Percentiles rank a stretch among this genome's conserved stretches.
These are phyloP conservation scores for Dioscorea zingiberensis DNA, from an alignment of 106 monocot species.

Conservation along the genomic window DNA sequence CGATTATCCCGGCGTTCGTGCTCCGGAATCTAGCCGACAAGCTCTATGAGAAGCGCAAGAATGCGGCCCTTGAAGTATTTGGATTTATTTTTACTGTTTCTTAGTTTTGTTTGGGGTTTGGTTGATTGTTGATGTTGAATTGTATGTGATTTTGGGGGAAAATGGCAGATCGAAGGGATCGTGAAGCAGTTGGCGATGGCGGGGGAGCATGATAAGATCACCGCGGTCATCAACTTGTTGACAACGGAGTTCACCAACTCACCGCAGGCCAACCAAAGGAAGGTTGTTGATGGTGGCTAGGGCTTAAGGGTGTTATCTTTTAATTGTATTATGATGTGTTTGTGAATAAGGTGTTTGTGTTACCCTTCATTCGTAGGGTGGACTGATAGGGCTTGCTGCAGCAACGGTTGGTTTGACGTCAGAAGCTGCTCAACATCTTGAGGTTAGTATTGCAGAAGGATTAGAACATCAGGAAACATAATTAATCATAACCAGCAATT, in stretches of 20 bases:
- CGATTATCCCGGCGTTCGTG: conserved; percentile 62
- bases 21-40: conserved; percentile 85
- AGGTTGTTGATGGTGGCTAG: conserved; percentile 37
- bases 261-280: conserved; percentile 66
- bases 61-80: conserved; percentile 85
- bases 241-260: conserved; percentile 56
- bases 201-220: conserved; percentile 76
- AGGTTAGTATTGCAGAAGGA: conserved; percentile 36
- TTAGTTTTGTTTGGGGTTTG: not conserved
- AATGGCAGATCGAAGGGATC: conserved; percentile 52
- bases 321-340: not conserved
- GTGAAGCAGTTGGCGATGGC: conserved; percentile 61
- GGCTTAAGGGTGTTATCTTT: not conserved
- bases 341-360: not conserved
- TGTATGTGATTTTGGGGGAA: not conserved
- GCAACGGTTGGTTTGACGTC: conserved; percentile 82
- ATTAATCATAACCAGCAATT: too few relatives aligned
- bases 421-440: conserved; percentile 90
- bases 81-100: not conserved
- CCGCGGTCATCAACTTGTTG: conserved; percentile 51
- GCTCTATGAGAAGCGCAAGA: conserved; percentile 99
- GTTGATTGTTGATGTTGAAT: not conserved
- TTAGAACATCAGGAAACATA: not conserved
- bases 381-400: conserved; percentile 92
- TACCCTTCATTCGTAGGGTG: conserved; percentile 50